Evolutionary conservation across 108 stramenopile genomes (phyloP).

Genomic region (Skeletonema menzelii): DNA sequence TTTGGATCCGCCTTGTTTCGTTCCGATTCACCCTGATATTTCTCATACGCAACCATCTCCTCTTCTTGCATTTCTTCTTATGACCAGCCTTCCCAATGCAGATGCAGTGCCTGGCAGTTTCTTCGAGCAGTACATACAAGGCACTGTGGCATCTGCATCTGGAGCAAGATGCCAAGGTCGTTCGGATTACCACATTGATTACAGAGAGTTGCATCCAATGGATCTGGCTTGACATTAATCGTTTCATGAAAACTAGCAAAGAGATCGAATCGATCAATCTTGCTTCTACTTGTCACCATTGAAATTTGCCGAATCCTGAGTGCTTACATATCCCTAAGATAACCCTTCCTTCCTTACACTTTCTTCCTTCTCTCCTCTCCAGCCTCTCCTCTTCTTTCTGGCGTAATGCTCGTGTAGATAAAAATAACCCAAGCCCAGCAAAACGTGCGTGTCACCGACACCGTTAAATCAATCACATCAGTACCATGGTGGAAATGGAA

Average conservation of each 20-base stretch:
- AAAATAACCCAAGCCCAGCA: no score
- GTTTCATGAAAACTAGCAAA: conserved; percentile 11
- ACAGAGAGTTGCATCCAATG: conserved; percentile 10
- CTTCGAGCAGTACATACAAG: conserved; percentile 21
- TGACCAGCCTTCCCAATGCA: conserved; percentile 6
- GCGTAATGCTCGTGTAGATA: no score
- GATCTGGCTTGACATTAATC: conserved; percentile 28
- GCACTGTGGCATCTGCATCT: conserved; percentile 20
- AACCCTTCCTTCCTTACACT: no score
- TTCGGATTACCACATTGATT: conserved; percentile 23
- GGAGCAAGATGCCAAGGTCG: conserved; percentile 12
- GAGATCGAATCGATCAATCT: conserved; percentile 8
- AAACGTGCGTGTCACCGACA: no score
- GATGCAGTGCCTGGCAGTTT: conserved; percentile 11
- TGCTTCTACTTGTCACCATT: neutral
- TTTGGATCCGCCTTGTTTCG: conserved; percentile 6
- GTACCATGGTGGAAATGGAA: no score
- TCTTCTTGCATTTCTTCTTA: conserved; percentile 32
- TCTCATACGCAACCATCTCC: conserved; percentile 16
- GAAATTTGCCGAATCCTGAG: conserved; percentile 5
- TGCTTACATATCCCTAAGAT: no score
- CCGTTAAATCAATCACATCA: no score
- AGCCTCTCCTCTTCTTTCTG: no score
- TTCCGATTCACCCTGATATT: conserved; percentile 12
- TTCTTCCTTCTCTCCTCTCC: no score